These are phyloP conservation scores for Aspergillus pseudoviridinutans DNA, from an alignment of 2,329 filamentous ascomycete genomes.

Conservation along the genomic window DNA sequence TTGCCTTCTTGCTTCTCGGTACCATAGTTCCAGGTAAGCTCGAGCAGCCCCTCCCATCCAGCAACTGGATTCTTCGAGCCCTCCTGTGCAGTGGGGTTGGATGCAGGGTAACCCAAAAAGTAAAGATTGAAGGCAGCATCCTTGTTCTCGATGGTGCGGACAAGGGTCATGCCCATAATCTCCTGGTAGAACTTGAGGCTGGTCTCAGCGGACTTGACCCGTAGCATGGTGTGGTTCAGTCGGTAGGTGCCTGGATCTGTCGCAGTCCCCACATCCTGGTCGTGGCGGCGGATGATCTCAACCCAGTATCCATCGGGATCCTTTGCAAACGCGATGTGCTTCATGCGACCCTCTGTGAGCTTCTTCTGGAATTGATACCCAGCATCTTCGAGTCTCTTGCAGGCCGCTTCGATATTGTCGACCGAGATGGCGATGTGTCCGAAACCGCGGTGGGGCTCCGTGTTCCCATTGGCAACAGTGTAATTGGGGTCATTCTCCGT, in stretches of 20 bases:
- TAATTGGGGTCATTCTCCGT: constrained; percentile 81
- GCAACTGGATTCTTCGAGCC: constrained; percentile 55
- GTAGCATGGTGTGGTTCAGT: constrained; percentile 70
- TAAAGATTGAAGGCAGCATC: constrained; percentile 81
- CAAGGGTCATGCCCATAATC: constrained; percentile 78
- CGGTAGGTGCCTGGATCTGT: constrained; percentile 75
- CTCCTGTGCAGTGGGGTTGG: constrained; percentile 51
- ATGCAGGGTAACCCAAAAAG: constrained; percentile 76
- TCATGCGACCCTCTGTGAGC: constrained; percentile 81
- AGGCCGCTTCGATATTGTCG: constrained; percentile 83
- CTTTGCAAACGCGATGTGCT: constrained; percentile 81
- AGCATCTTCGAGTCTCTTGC: constrained; percentile 80
- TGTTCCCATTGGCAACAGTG: constrained; percentile 82
- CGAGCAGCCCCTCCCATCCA: constrained; percentile 76
- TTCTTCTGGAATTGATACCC: constrained; percentile 96
- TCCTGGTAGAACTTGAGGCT: constrained; percentile 80
- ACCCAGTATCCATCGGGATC: constrained; percentile 82
- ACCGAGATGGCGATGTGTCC: constrained; percentile 83
- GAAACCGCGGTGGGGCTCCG: constrained; percentile 78
- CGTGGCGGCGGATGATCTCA: constrained; percentile 60
- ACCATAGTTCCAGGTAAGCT: constrained; percentile 79
- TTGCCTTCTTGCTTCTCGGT: constrained; percentile 70
- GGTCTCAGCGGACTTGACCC: constrained; percentile 76
- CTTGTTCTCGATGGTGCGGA: constrained; percentile 67
- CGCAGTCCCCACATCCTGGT: constrained; percentile 65